Evolutionary conservation across 148 eudicot genomes (phyloP), one percentile per base, ranked within the genome.

Genomic region (Spergularia marina): DNA sequence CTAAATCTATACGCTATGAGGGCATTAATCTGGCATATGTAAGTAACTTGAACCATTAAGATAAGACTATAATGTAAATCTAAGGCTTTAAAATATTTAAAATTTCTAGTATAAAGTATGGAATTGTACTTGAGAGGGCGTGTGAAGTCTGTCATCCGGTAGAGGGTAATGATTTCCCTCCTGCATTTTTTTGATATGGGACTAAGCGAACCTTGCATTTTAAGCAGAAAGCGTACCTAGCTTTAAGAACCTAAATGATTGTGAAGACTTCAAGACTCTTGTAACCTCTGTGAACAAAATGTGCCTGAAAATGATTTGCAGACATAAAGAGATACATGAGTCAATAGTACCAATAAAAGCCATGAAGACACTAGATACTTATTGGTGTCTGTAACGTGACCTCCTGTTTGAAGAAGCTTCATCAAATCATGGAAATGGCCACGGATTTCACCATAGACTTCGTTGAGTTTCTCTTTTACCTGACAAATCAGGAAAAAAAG

Each of bases 391-490:
- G 97, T 96, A 40, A 95, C 98, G 77, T 92, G 97, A 77, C 98
- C 98, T 53, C 98, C 96, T 39, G 98, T 95, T 86, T 95, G 97
- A 72, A 95, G 92, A 79, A 95, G 97, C 82, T 92, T 95, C 98
- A 92, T 95, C 70, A 95, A 71, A 85, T 95, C 97, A 84, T 95
- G 98, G 59, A 95, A 95, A 73, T 95, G 98, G 76, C 98, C 98
- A 85, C 92, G 98, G 67, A 95, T 95, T 80, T 92, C 98, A 68
- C 98, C 97, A 86, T 97, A 95, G 74, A 95, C 98, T 23, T 23
- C 1, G 25, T 0, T 23, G 25, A 23, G 25, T 23, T 23, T 23
- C 25, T 23, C 98, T 83, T 95, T 95, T 47, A 95, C 98, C 97
- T 95, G 86, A 65, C 59, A 71, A 60, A 49, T 65, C 18, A 47